A percentile compares a stretch with the other conserved stretches of the same genome.
Conservation (phyloP, 2,329 filamentous ascomycete genomes). For the Stemphylium beticola region DNA sequence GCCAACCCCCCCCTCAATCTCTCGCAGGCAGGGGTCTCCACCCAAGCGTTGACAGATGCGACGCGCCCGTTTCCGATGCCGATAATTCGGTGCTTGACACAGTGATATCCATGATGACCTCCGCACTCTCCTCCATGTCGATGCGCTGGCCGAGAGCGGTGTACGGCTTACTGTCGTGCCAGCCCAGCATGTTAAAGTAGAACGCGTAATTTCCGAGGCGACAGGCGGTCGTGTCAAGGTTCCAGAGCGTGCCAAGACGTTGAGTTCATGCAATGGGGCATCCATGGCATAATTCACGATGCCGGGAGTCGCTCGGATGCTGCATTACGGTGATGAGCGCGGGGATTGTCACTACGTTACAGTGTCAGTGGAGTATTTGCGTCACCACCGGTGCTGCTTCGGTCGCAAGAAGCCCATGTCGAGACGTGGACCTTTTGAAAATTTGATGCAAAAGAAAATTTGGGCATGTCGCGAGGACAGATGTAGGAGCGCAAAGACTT, state of each 20-base stretch:
- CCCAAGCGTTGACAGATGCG: constrained; percentile 4
- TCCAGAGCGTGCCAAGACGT: constrained; percentile 3
- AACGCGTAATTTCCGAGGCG: constrained; percentile 6
- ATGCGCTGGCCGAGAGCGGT: background rate
- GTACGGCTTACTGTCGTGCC: background rate
- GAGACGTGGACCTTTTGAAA: constrained; percentile 10
- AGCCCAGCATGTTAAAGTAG: background rate
- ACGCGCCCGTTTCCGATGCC: constrained; percentile 1
- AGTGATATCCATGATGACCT: background rate
- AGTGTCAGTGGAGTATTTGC: constrained; percentile 11
- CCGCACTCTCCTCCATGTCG: background rate
- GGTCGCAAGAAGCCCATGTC: constrained; percentile 2
- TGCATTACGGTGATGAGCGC: background rate
- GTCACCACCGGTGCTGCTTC: constrained; percentile 9
- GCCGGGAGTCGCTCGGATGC: background rate
- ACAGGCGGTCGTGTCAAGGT: constrained; percentile 1
- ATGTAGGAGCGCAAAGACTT: constrained; percentile 11
- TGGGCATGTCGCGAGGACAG: background rate
- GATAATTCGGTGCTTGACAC: background rate
- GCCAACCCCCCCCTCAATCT: constrained; percentile 25
- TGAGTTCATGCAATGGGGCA: constrained; percentile 9
- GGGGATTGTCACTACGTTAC: constrained; percentile 9
- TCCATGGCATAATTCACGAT: constrained; percentile 1
- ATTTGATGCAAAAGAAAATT: constrained; percentile 10
- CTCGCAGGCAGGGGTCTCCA: constrained; percentile 22